These are phyloP conservation scores for Tetracladium setigerum DNA, from an alignment of 495 filamentous ascomycete species.

Conservation along the genomic window DNA sequence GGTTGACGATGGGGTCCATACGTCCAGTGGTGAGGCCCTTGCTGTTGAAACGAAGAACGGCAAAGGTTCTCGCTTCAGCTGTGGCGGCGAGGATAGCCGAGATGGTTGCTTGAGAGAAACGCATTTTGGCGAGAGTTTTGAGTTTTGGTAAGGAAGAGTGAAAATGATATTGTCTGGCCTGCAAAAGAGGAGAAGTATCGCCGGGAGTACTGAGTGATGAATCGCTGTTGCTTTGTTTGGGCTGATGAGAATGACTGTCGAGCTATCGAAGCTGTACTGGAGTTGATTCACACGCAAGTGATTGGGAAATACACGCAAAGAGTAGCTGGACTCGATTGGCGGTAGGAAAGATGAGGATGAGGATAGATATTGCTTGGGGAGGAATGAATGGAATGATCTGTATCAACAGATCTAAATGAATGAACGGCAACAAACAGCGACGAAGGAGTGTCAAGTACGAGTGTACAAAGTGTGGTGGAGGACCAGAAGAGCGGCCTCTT, in stretches of 20 bases:
- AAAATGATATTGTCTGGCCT: background rate
- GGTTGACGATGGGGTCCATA: slow-evolving; percentile 57
- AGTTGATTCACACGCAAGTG: background rate
- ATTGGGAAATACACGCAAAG: slow-evolving; percentile 13
- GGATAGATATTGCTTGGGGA: no score
- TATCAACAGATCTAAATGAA: slow-evolving; percentile 17
- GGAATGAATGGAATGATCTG: slow-evolving; percentile 13
- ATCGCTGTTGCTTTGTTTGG: background rate
- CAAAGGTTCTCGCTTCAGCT: slow-evolving; percentile 20
- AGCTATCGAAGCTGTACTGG: slow-evolving; percentile 17
- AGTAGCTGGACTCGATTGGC: slow-evolving; percentile 20
- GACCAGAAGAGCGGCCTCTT: background rate
- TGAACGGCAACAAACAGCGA: slow-evolving; percentile 1
- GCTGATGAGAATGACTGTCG: background rate
- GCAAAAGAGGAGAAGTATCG: slow-evolving; percentile 5
- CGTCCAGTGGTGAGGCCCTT: slow-evolving; percentile 37
- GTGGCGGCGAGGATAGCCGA: slow-evolving; percentile 14
- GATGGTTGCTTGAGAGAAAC: slow-evolving; percentile 9
- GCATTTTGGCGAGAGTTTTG: slow-evolving; percentile 14
- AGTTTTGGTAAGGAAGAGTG: background rate
- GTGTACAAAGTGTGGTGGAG: background rate
- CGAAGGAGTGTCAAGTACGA: slow-evolving; percentile 10
- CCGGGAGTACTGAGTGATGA: slow-evolving; percentile 9
- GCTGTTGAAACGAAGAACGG: slow-evolving; percentile 24
- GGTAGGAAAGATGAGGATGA: slow-evolving; percentile 9